Conservation (phyloP, 495 filamentous ascomycete genomes). For the Podospora sp. region DNA sequence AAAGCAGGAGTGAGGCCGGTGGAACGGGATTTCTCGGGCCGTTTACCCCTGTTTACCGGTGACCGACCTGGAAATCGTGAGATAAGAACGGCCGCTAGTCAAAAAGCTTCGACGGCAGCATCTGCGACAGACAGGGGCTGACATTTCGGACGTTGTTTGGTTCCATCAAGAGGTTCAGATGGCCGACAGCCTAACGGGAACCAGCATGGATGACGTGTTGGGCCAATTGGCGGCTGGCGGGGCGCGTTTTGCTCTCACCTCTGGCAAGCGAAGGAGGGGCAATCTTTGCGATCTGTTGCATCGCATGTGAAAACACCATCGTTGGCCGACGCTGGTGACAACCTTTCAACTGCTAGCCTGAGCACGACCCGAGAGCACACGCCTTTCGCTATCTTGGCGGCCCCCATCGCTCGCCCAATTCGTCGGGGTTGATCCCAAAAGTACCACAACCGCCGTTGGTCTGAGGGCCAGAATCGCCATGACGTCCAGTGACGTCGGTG, state of each 20-base stretch:
- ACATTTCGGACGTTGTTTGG: not conserved
- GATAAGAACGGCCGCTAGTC: constrained; percentile 19
- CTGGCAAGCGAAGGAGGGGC: constrained; percentile 1
- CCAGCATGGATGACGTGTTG: not conserved
- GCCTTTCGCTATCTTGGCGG: not conserved
- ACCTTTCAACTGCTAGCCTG: not conserved
- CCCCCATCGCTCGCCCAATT: not conserved
- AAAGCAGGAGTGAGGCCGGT: not conserved
- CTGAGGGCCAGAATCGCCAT: not conserved
- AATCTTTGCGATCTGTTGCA: not conserved
- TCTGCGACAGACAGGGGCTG: too few species aligned
- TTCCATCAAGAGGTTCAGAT: not conserved
- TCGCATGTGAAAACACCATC: constrained; percentile 20
- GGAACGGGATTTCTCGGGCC: constrained; percentile 25
- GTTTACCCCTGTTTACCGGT: constrained; percentile 16
- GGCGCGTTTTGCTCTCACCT: not conserved
- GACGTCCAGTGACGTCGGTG: not conserved
- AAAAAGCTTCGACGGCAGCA: not conserved
- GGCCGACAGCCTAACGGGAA: not conserved
- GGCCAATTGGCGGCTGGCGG: constrained; percentile 4
- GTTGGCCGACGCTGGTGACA: not conserved
- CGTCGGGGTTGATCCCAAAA: not conserved
- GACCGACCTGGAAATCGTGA: constrained; percentile 27
- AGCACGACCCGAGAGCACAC: not conserved
- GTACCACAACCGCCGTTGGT: not conserved